phyloP scores from a whole-genome alignment of 176 grass and related monocot species.

The Triticum monococcum region DNA sequence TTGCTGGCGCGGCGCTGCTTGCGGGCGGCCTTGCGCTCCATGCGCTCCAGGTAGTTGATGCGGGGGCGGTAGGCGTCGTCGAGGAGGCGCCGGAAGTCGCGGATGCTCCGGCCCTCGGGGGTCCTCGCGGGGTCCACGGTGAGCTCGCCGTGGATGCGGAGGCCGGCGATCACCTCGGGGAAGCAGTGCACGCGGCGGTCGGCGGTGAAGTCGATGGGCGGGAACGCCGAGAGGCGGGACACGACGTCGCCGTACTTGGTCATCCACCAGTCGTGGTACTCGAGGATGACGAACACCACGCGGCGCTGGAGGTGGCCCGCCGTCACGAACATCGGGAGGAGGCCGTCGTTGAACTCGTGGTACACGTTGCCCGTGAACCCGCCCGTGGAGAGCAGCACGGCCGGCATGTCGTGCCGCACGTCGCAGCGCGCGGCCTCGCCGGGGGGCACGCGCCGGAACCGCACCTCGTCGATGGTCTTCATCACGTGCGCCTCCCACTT shows the following conservation, averaged over 20 bases:
- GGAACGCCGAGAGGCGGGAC: constrained; percentile 61
- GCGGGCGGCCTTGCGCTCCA: constrained; percentile 22
- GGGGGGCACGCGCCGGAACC: constrained; percentile 31
- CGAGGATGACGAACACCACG: constrained; percentile 71
- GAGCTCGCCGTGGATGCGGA: constrained; percentile 82
- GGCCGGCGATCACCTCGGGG: constrained; percentile 70
- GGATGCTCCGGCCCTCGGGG: constrained; percentile 43
- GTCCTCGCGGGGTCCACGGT: constrained; percentile 49
- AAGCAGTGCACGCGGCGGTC: constrained; percentile 83
- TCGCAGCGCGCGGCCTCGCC: constrained; percentile 51
- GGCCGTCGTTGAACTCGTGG: constrained; percentile 96
- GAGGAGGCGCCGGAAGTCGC: constrained; percentile 66
- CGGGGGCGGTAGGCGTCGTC: constrained; percentile 67
- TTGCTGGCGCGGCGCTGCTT: constrained; percentile 15
- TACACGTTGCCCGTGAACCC: constrained; percentile 95
- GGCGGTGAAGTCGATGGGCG: constrained; percentile 58
- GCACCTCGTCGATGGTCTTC: constrained; percentile 70
- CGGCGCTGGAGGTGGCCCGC: constrained; percentile 47
- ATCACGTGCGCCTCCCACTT: constrained; percentile 84
- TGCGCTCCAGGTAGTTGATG: constrained; percentile 42
- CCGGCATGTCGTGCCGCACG: constrained; percentile 65
- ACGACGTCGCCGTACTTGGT: constrained; percentile 79
- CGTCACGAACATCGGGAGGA: constrained; percentile 89
- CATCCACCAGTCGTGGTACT: constrained; percentile 90
- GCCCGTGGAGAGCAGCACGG: constrained; percentile 82